These are phyloP conservation scores for Paratinospora sagittata DNA, from an alignment of 164 flowering plant species.

Conservation along the genomic window DNA sequence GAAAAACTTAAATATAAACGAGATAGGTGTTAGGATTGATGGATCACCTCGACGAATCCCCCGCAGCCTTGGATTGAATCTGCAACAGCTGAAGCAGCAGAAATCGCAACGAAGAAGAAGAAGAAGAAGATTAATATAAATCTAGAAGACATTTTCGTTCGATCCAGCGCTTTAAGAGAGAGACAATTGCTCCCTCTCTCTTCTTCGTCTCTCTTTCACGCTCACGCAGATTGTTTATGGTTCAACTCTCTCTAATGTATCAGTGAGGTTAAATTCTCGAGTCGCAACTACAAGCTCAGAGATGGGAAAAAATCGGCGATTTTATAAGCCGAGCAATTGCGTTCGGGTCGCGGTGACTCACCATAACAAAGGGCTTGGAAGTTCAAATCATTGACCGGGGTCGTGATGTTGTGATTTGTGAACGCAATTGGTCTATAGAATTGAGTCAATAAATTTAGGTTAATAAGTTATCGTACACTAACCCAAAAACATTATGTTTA, in stretches of 20 bases:
- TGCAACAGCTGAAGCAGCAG: conserved; percentile 34
- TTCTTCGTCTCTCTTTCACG: background rate
- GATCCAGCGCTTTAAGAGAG: background rate
- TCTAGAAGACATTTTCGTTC: conserved; percentile 24
- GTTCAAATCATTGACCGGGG: too few species aligned
- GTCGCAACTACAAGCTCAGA: background rate
- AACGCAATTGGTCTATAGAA: too few species aligned
- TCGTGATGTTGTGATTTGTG: too few species aligned
- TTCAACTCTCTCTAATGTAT: background rate
- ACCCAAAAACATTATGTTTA: too few species aligned
- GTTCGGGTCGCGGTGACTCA: background rate
- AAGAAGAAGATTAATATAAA: conserved; percentile 16
- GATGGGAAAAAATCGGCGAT: background rate
- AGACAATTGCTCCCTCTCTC: background rate
- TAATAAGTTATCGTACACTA: too few species aligned
- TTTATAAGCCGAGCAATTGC: background rate
- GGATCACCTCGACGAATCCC: conserved; percentile 84
- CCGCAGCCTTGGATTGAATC: conserved; percentile 95
- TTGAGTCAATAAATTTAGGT: too few species aligned
- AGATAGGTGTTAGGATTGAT: background rate
- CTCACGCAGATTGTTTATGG: background rate
- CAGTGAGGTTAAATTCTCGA: background rate
- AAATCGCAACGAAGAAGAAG: conserved; percentile 19
- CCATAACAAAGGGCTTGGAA: background rate
- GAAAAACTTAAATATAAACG: background rate